Base-by-base conservation (phyloP, 805 yeast species). In the Wickerhamomyces xylosicus region DNA sequence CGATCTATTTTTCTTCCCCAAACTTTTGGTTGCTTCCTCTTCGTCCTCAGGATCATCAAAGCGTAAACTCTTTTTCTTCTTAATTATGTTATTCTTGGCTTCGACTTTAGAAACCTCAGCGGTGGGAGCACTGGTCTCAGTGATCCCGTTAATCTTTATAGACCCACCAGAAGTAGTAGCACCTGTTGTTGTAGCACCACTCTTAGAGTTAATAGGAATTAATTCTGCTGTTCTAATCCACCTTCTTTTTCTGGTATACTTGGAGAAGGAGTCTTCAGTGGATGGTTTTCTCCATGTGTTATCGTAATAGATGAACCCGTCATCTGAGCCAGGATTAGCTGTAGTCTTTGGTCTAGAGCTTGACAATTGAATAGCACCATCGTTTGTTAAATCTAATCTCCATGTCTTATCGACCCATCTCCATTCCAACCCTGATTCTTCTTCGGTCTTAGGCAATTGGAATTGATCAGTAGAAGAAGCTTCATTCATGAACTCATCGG, bases 221-320 rank as follows among this genome's bases (percentile, higher is more conserved):
- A 87, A 67, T 57, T 85, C 95, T 0, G 98, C 98, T 1, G 95
- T 85, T 47, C 98, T 74, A 14, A 90, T 74, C 98, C 98, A 90
- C 56, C 97, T 72, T 64, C 98, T 75, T 56, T 96, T 74, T 59
- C 98, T 74, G 5, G 97, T 90, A 55, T 87, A 90, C 58, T 86
- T 87, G 19, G 92, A 77, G 60, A 78, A 89, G 3, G 92, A 72
- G 56, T 89, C 95, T 40, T 85, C 95, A 1, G 92, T 76, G 1
- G 87, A 65, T 15, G 97, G 95, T 47, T 77, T 78, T 50, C 84
- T 85, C 98, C 98, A 90, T 3, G 95, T 81, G 56, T 87, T 92
- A 58, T 90, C 97, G 52, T 75, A 85, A 59, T 80, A 90, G 37
- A 90, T 75, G 61, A 71, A 90, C 0, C 95, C 97, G 42, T 86